Base-by-base conservation (phyloP, 1,284 basidiomycete genomes). In the Cystobasidium pallidum region DNA sequence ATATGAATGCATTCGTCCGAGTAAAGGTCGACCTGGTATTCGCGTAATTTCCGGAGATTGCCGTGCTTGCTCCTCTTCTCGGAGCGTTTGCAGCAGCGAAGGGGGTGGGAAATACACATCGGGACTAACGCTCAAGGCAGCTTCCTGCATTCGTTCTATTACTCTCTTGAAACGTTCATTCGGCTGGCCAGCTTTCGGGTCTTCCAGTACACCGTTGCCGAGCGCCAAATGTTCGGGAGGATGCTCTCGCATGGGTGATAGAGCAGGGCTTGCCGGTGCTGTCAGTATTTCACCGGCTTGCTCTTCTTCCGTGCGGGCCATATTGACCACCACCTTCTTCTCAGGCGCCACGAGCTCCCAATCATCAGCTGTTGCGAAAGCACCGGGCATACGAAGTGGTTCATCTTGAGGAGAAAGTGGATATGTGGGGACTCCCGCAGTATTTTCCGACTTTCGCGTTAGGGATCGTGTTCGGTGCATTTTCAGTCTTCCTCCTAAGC, bases 91-190 rank as follows among this genome's bases (percentile, higher is more conserved):
- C 11, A 73, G 72, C 10, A 73, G 30, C 3, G 61, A 47, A 28
- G 72, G 72, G 2, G 72, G 66, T 24, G 66, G 66, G 39, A 73
- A 73, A 8, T 55, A 34, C 30, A 73, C 72, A 45, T 70, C 72
- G n/a, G 72, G 66, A 32, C 65, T 68, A 36, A 73, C 57, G 21
- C 65, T 68, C 24, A 73, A 41, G 4, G 70, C 34, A 26, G 72
- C 72, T 36, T 52, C 24, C 21, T 70, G 59, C 72, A 73, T 73
- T 7, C 68, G 58, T 17, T 73, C 62, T 17, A 70, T 73, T 2
- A 73, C 72, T 24, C 66, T n/a, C 36, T 65, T 61, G 39, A 73
- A 73, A n/a, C 72, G 55, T 32, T 68, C 66, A 28, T 21, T 47
- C 4, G 58, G 58, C 19, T 24, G n/a, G 4, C 28, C 36, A 17